Conservation (phyloP, 495 filamentous ascomycete genomes). For the Hypoxylon trugodes region DNA sequence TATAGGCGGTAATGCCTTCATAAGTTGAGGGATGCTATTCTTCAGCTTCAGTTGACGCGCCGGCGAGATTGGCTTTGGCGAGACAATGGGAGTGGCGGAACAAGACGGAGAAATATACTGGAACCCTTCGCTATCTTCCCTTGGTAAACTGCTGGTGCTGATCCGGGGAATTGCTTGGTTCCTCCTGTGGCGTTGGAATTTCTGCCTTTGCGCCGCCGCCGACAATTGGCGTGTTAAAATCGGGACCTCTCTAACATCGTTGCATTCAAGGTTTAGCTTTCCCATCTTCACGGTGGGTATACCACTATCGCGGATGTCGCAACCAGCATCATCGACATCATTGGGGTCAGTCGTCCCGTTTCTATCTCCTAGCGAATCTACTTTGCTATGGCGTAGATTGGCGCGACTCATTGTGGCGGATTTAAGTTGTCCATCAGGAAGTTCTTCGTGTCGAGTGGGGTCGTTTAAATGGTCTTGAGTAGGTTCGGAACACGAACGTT, state of each 20-base stretch:
- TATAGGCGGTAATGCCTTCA: conserved; percentile 59
- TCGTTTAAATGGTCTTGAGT: not conserved
- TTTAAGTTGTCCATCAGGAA: not conserved
- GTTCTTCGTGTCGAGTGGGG: not conserved
- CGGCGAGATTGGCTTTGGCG: conserved; percentile 58
- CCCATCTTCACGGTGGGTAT: not conserved
- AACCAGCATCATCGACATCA: not conserved
- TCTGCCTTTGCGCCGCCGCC: conserved; percentile 1
- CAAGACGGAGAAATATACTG: conserved; percentile 40
- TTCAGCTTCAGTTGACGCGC: conserved; percentile 55
- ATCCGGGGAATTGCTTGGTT: conserved; percentile 41
- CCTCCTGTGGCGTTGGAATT: conserved; percentile 38
- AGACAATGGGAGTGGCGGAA: conserved; percentile 47
- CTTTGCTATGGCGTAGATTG: conserved; percentile 5
- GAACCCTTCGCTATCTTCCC: conserved; percentile 39
- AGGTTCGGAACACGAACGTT: conserved; percentile 34
- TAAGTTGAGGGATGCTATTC: conserved; percentile 59
- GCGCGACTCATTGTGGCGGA: conserved; percentile 14
- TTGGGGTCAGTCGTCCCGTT: not conserved
- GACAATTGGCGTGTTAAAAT: not conserved
- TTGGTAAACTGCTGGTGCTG: conserved; percentile 39
- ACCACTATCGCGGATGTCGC: not conserved
- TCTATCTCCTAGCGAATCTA: not conserved
- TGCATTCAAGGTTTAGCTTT: not conserved
- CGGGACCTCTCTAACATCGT: not conserved